Conservation (phyloP, 2,329 filamentous ascomycete genomes). For the Trichophyton rubrum region DNA sequence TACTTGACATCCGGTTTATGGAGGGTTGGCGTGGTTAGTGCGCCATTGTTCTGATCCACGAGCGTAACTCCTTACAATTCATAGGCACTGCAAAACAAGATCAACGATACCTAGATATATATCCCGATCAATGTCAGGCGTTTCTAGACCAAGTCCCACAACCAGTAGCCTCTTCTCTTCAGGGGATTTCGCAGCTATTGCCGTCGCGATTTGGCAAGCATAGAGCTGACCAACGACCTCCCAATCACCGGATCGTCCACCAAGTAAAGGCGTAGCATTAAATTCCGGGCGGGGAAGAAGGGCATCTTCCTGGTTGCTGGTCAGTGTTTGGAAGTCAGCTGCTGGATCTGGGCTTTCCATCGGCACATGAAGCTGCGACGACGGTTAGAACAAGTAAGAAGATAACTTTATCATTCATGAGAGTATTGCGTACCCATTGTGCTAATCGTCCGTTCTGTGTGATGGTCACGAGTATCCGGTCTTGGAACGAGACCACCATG, state of each 20-base stretch:
- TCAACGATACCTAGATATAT: conserved; percentile 33
- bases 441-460: conserved; percentile 73
- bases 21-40: neutral
- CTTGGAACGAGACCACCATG: conserved; percentile 60
- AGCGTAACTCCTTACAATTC: conserved; percentile 8
- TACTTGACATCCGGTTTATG: no score
- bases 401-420: neutral
- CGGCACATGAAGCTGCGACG: conserved; percentile 22
- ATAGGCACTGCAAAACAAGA: conserved; percentile 32
- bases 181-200: conserved; percentile 59
- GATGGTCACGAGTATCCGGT: conserved; percentile 83
- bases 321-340: conserved; percentile 28
- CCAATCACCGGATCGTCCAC: conserved; percentile 64
- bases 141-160: conserved; percentile 45
- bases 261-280: conserved; percentile 75
- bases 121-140: conserved; percentile 30
- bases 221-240: conserved; percentile 80
- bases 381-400: conserved; percentile 3
- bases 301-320: conserved; percentile 35
- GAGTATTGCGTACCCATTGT: conserved; percentile 65
- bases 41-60: no score
- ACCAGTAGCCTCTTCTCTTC: conserved; percentile 48
- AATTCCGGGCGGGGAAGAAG: conserved; percentile 68
- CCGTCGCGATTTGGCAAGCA: conserved; percentile 76
- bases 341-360: conserved; percentile 25